Evolutionary conservation across 2,329 filamentous ascomycete genomes (phyloP), one percentile per base, ranked within the genome.

Genomic region (Epichloe amarillans): DNA sequence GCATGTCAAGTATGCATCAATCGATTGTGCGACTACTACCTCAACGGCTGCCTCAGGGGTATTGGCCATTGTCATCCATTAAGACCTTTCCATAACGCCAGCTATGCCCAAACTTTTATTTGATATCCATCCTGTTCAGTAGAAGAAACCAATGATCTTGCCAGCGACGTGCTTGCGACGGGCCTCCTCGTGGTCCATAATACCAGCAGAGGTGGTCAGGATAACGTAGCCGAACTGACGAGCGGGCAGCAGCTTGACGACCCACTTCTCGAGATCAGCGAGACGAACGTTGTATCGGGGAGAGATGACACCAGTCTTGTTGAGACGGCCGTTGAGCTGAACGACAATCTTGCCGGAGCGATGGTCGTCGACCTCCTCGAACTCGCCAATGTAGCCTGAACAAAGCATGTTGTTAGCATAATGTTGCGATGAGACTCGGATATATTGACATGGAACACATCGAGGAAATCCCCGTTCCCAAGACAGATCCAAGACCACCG

Each of bases 141-240:
- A 97, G 82, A 96, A 96, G 85, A 97, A 98, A 66, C 93, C 93
- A 65, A 97, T 88, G 75, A 98, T 88, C 84, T 98, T 98, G 76
- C 93, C 93, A 64, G 91, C 84, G 69, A 97, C 93, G 80, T 98
- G 93, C 84, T 97, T 97, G 74, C 93, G 82, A 71, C 93, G 82
- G 63, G 93, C 93, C 84, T 98, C 93, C 82, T 98, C 93, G 80
- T 98, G 93, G 80, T 98, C 93, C 91, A 98, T 97, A 75, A 98
- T 98, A 73, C 93, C 93, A 59, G 93, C 89, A 55, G 90, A 96
- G 75, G 93, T 98, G 73, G 93, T 98, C 67, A 98, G 86, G 75
- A 98, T 89, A 69, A 98, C 88, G 79, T 89, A 96, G 69, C 93
- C 93, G 82, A 98, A 98, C 78, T 98, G 93, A 96, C 93, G 93